Conservation (phyloP, 1,284 basidiomycete species). For the Ustilago vetiveriae region DNA sequence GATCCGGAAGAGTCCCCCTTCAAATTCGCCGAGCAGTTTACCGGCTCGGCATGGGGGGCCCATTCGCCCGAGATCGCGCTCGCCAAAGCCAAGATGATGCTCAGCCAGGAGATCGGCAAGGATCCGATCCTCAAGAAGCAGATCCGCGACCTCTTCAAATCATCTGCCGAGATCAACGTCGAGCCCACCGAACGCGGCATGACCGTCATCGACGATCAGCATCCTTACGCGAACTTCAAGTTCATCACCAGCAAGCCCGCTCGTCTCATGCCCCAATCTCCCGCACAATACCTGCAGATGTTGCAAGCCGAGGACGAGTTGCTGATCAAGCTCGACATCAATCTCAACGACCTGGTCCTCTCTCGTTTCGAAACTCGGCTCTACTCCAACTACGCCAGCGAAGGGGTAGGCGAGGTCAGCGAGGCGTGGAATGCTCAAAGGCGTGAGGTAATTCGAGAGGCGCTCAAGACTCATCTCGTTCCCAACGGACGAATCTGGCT, state of each 20-base stretch:
- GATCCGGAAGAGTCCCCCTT: slow-evolving; percentile 65
- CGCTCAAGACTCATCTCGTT: slow-evolving; percentile 80
- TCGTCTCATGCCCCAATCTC: slow-evolving; percentile 71
- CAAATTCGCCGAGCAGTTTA: slow-evolving; percentile 63
- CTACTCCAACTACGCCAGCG: slow-evolving; percentile 83
- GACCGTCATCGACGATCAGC: slow-evolving; percentile 86
- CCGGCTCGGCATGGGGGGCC: slow-evolving; percentile 43
- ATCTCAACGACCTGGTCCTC: slow-evolving; percentile 69
- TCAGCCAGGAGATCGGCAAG: slow-evolving; percentile 89
- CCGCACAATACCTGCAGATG: slow-evolving; percentile 86
- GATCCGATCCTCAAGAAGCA: slow-evolving; percentile 87
- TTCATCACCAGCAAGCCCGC: slow-evolving; percentile 87
- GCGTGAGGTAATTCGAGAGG: slow-evolving; percentile 79
- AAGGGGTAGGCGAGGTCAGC: slow-evolving; percentile 83
- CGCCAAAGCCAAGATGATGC: slow-evolving; percentile 77
- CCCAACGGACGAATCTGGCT: slow-evolving; percentile 86
- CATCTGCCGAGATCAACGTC: slow-evolving; percentile 81
- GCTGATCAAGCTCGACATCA: slow-evolving; percentile 81
- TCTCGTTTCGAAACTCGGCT: slow-evolving; percentile 69
- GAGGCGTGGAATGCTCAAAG: slow-evolving; percentile 93
- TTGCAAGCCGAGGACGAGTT: slow-evolving; percentile 88
- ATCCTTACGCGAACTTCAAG: slow-evolving; percentile 94
- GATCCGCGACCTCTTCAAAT: slow-evolving; percentile 80
- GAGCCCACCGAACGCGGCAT: slow-evolving; percentile 91
- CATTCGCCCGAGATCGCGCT: slow-evolving; percentile 50